Conservation (phyloP, 768 basidiomycete genomes). For the Chlorophyllum brunneum region DNA sequence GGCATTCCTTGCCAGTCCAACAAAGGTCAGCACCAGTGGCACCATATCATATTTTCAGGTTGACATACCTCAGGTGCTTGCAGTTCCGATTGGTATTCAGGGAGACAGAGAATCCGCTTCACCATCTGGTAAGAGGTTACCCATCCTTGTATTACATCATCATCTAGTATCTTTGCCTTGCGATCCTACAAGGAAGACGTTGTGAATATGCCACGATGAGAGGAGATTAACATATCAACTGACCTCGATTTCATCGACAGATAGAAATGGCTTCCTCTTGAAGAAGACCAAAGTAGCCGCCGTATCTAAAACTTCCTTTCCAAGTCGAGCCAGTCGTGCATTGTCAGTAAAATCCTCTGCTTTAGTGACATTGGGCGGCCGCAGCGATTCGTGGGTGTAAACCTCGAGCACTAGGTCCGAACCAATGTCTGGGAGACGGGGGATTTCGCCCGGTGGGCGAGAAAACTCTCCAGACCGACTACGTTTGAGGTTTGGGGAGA, state of each 20-base stretch:
- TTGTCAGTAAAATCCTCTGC: conserved; percentile 48
- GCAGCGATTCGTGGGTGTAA: conserved; percentile 66
- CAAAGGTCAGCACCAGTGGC: conserved; percentile 12
- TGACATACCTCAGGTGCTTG: conserved; percentile 38
- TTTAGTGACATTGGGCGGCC: conserved; percentile 29
- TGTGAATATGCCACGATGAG: conserved; percentile 13
- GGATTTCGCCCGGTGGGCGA: conserved; percentile 16
- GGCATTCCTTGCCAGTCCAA: conserved; percentile 42
- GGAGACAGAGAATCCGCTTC: conserved; percentile 45
- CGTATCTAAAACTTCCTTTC: conserved; percentile 42
- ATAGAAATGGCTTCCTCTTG: conserved; percentile 46
- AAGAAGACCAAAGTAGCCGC: conserved; percentile 46
- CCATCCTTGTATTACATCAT: conserved; percentile 45
- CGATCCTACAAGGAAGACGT: conserved; percentile 21
- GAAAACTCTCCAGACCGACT: conserved; percentile 18
- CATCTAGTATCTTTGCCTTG: conserved; percentile 33
- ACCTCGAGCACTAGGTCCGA: conserved; percentile 60
- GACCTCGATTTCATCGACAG: conserved; percentile 48
- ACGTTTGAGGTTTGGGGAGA: conserved; percentile 18
- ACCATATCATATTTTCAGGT: conserved; percentile 12
- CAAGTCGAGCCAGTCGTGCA: conserved; percentile 51
- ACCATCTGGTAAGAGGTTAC: conserved; percentile 42
- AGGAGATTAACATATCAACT: conserved; percentile 20
- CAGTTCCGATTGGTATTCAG: conserved; percentile 26
- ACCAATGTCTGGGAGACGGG: conserved; percentile 38